Percentiles rank a stretch among this genome's conserved stretches.
These are phyloP conservation scores for Fomitopsis schrenkii DNA, from an alignment of 1,284 basidiomycete genomes.

Conservation along the genomic window DNA sequence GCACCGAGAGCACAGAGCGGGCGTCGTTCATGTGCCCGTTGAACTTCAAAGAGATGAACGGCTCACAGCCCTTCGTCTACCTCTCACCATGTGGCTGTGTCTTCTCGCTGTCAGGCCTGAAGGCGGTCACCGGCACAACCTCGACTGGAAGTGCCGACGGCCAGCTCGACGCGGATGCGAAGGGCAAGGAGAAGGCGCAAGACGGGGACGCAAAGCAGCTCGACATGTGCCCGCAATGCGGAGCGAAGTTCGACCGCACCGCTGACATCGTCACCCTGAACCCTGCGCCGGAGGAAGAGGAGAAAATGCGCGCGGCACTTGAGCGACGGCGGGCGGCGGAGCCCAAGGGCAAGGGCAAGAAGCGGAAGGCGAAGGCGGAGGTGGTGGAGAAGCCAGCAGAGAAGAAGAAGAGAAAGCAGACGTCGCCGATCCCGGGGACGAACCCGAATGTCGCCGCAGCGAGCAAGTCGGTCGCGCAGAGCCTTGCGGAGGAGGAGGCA, in stretches of 20 bases:
- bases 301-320: slow-evolving; percentile 50
- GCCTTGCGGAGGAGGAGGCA: slow-evolving; percentile 66
- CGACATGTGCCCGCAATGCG: slow-evolving; percentile 73
- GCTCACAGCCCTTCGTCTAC: slow-evolving; percentile 84
- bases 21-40: slow-evolving; percentile 86
- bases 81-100: slow-evolving; percentile 87
- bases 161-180: slow-evolving; percentile 27
- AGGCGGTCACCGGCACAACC: slow-evolving; percentile 44
- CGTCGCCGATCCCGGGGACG: slow-evolving; percentile 30
- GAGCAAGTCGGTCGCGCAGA: slow-evolving; percentile 57
- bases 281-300: slow-evolving; percentile 56
- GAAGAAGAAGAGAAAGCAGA: slow-evolving; percentile 39
- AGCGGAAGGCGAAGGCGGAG: slow-evolving; percentile 48
- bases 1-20: slow-evolving; percentile 29
- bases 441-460: slow-evolving; percentile 55
- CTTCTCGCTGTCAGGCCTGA: slow-evolving; percentile 74
- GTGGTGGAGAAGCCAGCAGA: slow-evolving; percentile 24
- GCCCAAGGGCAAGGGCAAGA: slow-evolving; percentile 59
- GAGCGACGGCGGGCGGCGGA: slow-evolving; percentile 50
- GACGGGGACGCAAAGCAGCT: slow-evolving; percentile 30
- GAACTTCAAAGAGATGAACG: slow-evolving; percentile 91
- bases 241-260: slow-evolving; percentile 54
- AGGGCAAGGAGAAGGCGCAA: slow-evolving; percentile 17
- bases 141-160: slow-evolving; percentile 27
- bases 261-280: slow-evolving; percentile 60